Base-by-base conservation (phyloP, 306 rosid species). In the Canavalia gladiata region DNA sequence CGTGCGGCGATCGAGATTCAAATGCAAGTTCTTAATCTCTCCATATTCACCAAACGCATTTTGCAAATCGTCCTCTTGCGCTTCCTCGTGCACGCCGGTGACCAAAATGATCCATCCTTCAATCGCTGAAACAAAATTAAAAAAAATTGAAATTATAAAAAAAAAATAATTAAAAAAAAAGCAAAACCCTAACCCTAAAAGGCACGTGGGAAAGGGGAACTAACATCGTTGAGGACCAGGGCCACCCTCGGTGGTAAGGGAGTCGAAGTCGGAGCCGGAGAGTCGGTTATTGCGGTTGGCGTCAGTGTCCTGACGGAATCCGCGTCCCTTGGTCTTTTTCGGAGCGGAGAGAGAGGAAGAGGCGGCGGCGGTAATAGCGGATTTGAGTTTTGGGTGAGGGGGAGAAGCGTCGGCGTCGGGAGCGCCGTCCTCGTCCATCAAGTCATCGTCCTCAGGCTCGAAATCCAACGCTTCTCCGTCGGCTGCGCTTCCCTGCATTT, bases 91-190 rank as follows among this genome's bases (percentile, higher is more conserved):
- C 45, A 96, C 89, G 50, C 99, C 99, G n/a, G 94, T 89, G 31
- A 85, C 99, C 88, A 96, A 86, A 87, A 96, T 87, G 85, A 96
- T 96, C 99, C 99, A 96, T 75, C 99, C 99, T 88, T 96, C 99
- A 71, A 96, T 86, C 5, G 99, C 99, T 96, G 87, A 83, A 66
- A 6, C 18, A 18, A 29, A 66, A 4, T 33, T 2, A 43, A 45
- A 31, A 4, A 8, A 62, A 76, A 52, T 51, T 11, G 46, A 60
- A 64, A 51, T 0, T 1, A 49, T 49, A 8, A 49, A 1, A 18
- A 7, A 0, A 64, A 12, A 54, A 13, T 5, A 63, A 66, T 8
- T 25, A 58, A 11, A 72, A 31, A 43, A 4, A 65, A 5, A 47
- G 8, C 51, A 31, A 86, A 87, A 81, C 81, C 86, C 85, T 68